Conservation (phyloP, 2,329 filamentous ascomycete species). For the Aureobasidium mangrovei region DNA sequence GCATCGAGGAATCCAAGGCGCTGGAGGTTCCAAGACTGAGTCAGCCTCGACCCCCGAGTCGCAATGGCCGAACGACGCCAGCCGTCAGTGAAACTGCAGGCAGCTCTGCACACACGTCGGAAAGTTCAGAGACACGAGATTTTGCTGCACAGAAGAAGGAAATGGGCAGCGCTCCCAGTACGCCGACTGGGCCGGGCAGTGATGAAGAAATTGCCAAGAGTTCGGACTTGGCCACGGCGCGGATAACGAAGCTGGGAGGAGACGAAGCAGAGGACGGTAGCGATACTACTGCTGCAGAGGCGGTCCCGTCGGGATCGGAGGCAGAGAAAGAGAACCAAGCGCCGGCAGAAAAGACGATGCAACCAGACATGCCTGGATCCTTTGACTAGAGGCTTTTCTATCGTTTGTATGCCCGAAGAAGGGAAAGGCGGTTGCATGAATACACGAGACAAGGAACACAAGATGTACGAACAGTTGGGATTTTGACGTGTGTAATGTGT, state of each 20-base stretch:
- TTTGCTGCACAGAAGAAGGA: slow-evolving; percentile 6
- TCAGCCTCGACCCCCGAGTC: slow-evolving; percentile 2
- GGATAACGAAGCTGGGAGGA: not conserved
- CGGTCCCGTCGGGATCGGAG: not conserved
- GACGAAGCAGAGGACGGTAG: not conserved
- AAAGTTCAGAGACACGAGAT: slow-evolving; percentile 7
- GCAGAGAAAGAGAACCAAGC: not conserved
- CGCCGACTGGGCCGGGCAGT: not conserved
- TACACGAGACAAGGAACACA: not conserved
- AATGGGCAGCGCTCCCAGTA: not conserved
- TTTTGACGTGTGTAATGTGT: too few relatives aligned
- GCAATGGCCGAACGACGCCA: not conserved
- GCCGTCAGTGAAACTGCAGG: not conserved
- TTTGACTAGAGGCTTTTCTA: not conserved
- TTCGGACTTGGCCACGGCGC: not conserved
- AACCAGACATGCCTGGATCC: slow-evolving; percentile 9
- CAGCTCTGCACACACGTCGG: not conserved
- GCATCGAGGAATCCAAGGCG: not conserved
- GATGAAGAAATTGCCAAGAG: not conserved
- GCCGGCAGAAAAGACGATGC: not conserved
- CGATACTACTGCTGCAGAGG: not conserved
- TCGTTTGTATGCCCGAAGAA: not conserved
- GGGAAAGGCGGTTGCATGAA: not conserved
- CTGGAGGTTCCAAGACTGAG: slow-evolving; percentile 1
- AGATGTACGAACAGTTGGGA: not conserved